Evolutionary conservation across 257 asterid genomes (phyloP), one percentile per base, ranked within the genome.

Genomic region (Mitragyna speciosa): DNA sequence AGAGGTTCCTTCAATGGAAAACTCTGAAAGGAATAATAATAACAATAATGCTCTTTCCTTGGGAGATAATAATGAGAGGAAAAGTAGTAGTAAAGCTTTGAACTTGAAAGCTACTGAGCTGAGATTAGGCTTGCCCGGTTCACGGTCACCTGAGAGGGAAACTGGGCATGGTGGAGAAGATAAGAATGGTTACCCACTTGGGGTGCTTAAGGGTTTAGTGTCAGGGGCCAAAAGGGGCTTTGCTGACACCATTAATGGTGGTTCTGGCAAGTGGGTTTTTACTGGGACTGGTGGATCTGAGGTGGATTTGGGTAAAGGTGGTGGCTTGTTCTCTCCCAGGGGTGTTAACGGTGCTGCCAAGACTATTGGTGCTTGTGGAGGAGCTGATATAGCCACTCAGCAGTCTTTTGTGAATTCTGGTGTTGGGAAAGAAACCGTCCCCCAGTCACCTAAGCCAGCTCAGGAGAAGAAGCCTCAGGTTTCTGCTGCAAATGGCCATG

Each of bases 41-140:
- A 80, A n/a, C n/a, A n/a, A 48, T n/a, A 80, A 47, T 19, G 28
- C 52, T 65, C 73, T 69, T 59, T 71, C 81, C 0, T 59, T 76
- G 51, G 80, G 78, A 69, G 86, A 73, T 2, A 36, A 36, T 9
- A 78, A 58, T 68, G 83, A 84, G 56, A 54, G 66, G 69, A 83
- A 71, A 59, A 70, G 54, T 68, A 73, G 16, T 51, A 75, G 20
- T 41, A 86, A 84, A 73, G 90, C 43, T 79, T 85, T 87, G 88
- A 87, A 82, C 88, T 81, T 87, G n/a, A 87, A 84, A 70, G 90
- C 87, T 15, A 87, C 90, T 72, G 87, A 87, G 76, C 83, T 87
- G 61, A 85, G 90, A 52, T 80, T 86, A 14, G 89, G 89, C 14
- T 86, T 86, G 66, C 89, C 89, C 61, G 87, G 89, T 69, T 82